phyloP scores from a whole-genome alignment of 805 yeast species.

The Kurtzmaniella fragi region DNA sequence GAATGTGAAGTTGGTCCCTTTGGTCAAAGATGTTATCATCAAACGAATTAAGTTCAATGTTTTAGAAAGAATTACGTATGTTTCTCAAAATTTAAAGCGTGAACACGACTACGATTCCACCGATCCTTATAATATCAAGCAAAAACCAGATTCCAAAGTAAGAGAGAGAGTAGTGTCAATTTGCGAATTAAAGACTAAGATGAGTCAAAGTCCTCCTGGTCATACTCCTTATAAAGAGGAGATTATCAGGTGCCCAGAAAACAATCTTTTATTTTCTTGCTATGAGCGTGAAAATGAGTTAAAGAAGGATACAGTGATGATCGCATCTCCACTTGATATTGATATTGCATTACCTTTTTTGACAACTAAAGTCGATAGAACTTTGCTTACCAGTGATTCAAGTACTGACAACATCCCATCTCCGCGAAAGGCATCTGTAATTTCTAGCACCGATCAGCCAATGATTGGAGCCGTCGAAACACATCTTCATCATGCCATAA shows the following conservation, averaged over 20 bases:
- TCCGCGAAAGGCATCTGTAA: background rate
- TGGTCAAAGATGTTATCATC: constrained; percentile 55
- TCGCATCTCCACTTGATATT: constrained; percentile 40
- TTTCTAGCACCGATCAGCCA: constrained; percentile 10
- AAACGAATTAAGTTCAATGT: constrained; percentile 64
- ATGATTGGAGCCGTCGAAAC: constrained; percentile 37
- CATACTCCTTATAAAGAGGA: constrained; percentile 54
- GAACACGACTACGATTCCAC: constrained; percentile 37
- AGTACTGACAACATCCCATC: background rate
- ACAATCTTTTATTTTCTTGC: constrained; percentile 57
- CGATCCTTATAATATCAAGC: constrained; percentile 19
- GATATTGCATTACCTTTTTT: constrained; percentile 40
- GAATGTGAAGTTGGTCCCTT: constrained; percentile 62
- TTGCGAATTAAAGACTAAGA: constrained; percentile 58
- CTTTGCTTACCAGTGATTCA: constrained; percentile 13
- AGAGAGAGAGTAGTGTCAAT: constrained; percentile 54
- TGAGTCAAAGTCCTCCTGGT: constrained; percentile 27
- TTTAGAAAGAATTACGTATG: constrained; percentile 61
- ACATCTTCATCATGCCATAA: constrained; percentile 22
- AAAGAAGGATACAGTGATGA: constrained; percentile 15
- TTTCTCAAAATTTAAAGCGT: constrained; percentile 46
- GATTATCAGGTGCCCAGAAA: constrained; percentile 51
- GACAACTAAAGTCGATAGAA: constrained; percentile 33
- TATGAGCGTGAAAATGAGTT: constrained; percentile 29
- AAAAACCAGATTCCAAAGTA: constrained; percentile 12